phyloP scores from a whole-genome alignment of 192 early-diverging fungal species.

The Rhizophagus sp. region DNA sequence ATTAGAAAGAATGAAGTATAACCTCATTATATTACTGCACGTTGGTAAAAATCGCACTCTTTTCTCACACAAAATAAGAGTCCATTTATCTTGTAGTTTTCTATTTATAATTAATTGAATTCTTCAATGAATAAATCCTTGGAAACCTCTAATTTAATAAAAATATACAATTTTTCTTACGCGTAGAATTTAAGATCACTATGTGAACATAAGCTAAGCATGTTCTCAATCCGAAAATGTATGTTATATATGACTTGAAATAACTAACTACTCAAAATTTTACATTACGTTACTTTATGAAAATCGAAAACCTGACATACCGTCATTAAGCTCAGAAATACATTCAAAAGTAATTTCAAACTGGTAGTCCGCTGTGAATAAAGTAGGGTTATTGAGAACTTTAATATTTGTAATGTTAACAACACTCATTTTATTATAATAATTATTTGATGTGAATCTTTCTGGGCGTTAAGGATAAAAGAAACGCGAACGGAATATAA shows the following conservation, averaged over 20 bases:
- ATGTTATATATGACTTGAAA: background rate
- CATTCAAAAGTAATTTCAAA: conserved; percentile 99
- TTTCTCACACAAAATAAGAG: too few relatives aligned
- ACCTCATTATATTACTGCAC: too few relatives aligned
- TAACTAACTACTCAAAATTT: background rate
- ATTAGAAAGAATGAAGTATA: background rate
- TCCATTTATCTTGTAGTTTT: too few relatives aligned
- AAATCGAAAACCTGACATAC: conserved; percentile 44
- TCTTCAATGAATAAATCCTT: too few relatives aligned
- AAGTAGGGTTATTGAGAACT: conserved; percentile 83
- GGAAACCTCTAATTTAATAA: background rate
- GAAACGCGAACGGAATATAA: background rate
- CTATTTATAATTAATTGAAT: too few relatives aligned
- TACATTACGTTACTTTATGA: background rate
- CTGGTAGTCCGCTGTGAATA: conserved; percentile 79
- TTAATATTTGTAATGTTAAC: conserved; percentile 81
- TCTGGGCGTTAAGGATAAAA: background rate
- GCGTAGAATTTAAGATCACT: background rate
- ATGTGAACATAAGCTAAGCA: background rate
- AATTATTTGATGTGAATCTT: background rate
- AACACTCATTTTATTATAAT: conserved; percentile 62
- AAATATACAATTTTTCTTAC: background rate
- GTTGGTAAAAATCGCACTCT: too few relatives aligned
- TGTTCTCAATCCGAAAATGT: background rate
- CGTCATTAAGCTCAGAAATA: conserved; percentile 80